Evolutionary conservation across 1,284 basidiomycete genomes (phyloP).

Genomic region (Boletus smithii): DNA sequence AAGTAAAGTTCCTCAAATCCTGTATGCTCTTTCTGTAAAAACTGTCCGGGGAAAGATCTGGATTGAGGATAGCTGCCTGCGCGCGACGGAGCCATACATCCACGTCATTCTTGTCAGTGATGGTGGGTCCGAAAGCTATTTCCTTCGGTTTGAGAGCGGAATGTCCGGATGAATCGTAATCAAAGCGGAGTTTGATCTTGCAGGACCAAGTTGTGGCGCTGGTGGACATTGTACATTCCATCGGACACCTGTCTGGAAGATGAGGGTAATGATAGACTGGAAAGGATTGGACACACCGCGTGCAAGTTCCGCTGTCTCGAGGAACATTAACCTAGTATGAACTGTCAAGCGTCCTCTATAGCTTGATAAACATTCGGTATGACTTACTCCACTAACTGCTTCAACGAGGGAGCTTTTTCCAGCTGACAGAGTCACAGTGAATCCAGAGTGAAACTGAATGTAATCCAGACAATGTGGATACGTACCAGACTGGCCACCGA

Average conservation of each 20-base stretch:
- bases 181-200: conserved; percentile 44
- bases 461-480: neutral
- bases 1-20: conserved; percentile 29
- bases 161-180: conserved; percentile 35
- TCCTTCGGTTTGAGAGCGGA: conserved; percentile 14
- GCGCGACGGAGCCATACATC: conserved; percentile 56
- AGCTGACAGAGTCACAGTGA: conserved; percentile 33
- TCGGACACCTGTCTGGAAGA: conserved; percentile 46
- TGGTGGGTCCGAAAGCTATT: conserved; percentile 36
- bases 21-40: conserved; percentile 37
- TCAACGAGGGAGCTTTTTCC: conserved; percentile 62
- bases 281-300: conserved; percentile 38
- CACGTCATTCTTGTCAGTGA: conserved; percentile 42
- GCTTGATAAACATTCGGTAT: neutral
- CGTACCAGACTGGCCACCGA: conserved; percentile 59
- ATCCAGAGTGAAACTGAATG: neutral
- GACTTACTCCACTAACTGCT: conserved; percentile 51
- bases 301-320: conserved; percentile 57
- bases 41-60: conserved; percentile 26
- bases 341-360: neutral
- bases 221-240: conserved; percentile 51
- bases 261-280: neutral
- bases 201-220: conserved; percentile 47
- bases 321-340: conserved; percentile 52
- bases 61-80: conserved; percentile 56